Conservation (phyloP, 495 filamentous ascomycete genomes). For the Annulohypoxylon stygium region DNA sequence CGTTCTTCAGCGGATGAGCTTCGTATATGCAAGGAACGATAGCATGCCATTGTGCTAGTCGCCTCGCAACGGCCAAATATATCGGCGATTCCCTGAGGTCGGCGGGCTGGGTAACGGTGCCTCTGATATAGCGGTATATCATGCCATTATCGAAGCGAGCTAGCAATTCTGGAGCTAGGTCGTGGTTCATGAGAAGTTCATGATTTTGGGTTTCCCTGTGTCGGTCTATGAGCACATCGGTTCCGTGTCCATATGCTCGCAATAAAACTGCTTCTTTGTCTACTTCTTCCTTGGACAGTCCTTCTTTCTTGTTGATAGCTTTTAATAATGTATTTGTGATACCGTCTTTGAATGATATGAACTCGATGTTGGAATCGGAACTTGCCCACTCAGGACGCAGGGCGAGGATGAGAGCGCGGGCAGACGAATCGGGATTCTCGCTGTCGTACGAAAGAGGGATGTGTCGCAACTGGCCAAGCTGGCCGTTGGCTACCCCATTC, state of each 20-base stretch:
- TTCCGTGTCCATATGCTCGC: constrained; percentile 93
- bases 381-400: constrained; percentile 87
- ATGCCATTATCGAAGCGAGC: constrained; percentile 97
- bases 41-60: constrained; percentile 94
- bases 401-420: constrained; percentile 80
- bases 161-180: constrained; percentile 86
- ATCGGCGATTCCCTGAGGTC: constrained; percentile 79
- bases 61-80: constrained; percentile 84
- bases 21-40: constrained; percentile 72
- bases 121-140: constrained; percentile 90
- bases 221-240: constrained; percentile 95
- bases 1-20: constrained; percentile 47
- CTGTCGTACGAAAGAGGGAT: constrained; percentile 83
- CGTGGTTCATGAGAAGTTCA: constrained; percentile 78
- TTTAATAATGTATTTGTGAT: constrained; percentile 97
- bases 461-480: constrained; percentile 56
- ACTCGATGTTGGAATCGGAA: constrained; percentile 80
- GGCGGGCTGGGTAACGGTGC: constrained; percentile 79
- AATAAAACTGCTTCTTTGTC: constrained; percentile 91
- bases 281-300: constrained; percentile 79
- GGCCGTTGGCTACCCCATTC: constrained; percentile 40
- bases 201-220: constrained; percentile 81
- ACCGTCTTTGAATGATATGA: constrained; percentile 93
- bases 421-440: constrained; percentile 79
- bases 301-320: constrained; percentile 83